Conservation (phyloP, 441 rosid species). For the Manihot esculenta region DNA sequence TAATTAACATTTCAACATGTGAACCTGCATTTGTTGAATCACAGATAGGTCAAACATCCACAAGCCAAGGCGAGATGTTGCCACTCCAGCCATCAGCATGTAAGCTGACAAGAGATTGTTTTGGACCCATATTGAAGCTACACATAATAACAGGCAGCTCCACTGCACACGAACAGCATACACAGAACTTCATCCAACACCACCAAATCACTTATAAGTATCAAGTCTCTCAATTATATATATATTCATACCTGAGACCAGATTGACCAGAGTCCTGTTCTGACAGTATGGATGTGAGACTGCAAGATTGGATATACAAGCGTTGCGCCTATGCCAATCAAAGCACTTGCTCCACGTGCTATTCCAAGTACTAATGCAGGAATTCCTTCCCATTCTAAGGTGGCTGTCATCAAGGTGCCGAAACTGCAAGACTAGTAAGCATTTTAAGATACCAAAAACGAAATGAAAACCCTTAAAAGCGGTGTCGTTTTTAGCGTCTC, state of each 20-base stretch:
- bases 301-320: constrained; percentile 64
- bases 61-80: constrained; percentile 78
- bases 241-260: constrained; percentile 82
- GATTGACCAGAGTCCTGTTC: constrained; percentile 88
- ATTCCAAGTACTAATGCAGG: constrained; percentile 66
- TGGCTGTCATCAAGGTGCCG: constrained; percentile 86
- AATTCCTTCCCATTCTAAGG: constrained; percentile 73
- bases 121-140: constrained; percentile 58
- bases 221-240: neutral
- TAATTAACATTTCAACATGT: too few species aligned
- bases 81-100: constrained; percentile 86
- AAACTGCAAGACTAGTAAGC: constrained; percentile 38
- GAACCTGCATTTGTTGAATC: constrained; percentile 89
- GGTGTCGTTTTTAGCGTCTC: too few species aligned
- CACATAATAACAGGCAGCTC: constrained; percentile 58
- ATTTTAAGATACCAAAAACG: neutral
- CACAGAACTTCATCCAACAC: too few species aligned
- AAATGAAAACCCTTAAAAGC: too few species aligned
- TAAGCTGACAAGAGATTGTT: constrained; percentile 48
- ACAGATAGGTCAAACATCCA: constrained; percentile 89
- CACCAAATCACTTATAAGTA: neutral
- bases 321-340: constrained; percentile 72
- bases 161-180: constrained; percentile 45
- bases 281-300: constrained; percentile 52
- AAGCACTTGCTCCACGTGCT: constrained; percentile 71